Evolutionary conservation across 176 grass and related monocot genomes (phyloP), one percentile per base, ranked within the genome.

Genomic region (Aegilops longissima): DNA sequence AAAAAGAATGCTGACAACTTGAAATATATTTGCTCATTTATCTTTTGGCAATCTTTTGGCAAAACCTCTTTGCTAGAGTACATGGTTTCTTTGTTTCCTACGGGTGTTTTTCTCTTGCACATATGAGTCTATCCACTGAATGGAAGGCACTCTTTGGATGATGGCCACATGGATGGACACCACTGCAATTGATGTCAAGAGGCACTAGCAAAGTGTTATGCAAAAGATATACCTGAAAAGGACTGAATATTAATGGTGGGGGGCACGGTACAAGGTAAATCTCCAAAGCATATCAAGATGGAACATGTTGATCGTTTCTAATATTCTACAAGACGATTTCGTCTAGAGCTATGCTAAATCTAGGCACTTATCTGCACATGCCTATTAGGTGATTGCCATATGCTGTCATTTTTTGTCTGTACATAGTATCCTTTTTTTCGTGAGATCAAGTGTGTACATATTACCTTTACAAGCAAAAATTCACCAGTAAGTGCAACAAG

Each of bases 231-330:
- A 65, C 25, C 68, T 21, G 24, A 76, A 44, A 85, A 85, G 16
- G 34, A 84, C 66, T 65, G 56, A 20, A 40, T 42, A 31, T 76
- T 54, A 66, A 85, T 89, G 44, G 68, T 85, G 67, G 76, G 76
- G 66, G 82, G 30, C 56, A 80, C 24, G 58, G 31, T 74, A 42
- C 82, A 73, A 71, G 83, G 88, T 78, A 83, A 90, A 83, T 90
- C 79, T 70, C 70, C 5, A 78, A 84, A 90, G 54, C 69, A 5
- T 82, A 71, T 72, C 82, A 74, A 76, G 68, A 68, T 76, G 68
- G 17, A 88, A 72, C 76, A 80, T 68, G 17, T 69, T 3, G 20
- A 80, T 36, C 68, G 1, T 61, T 61, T 63, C 24, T 78, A 78
- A 73, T 73, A 66, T 83, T 83, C 64, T 66, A 34, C 25, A 78